Percentiles rank a stretch among this genome's conserved stretches.
phyloP scores from a whole-genome alignment of 179 eudicot genomes.

The Nepenthes alata region DNA sequence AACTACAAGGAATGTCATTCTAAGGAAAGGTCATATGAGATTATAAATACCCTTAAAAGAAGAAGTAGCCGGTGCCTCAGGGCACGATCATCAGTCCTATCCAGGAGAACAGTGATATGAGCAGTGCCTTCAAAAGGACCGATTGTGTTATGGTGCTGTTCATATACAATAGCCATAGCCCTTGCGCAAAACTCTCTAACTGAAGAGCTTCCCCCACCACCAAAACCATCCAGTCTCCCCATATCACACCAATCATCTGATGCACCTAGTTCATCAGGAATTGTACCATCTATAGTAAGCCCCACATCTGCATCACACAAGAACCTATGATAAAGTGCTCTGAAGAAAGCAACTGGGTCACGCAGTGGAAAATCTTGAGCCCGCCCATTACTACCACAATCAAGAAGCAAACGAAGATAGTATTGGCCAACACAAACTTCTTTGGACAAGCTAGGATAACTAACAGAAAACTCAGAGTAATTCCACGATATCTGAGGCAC shows the following conservation, averaged over 20 bases:
- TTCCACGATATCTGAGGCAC: conserved; percentile 95
- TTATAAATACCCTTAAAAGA: conserved; percentile 58
- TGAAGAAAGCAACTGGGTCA: conserved; percentile 90
- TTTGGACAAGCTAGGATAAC: conserved; percentile 83
- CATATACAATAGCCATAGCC: conserved; percentile 99
- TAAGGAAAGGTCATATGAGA: neutral
- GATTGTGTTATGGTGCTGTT: conserved; percentile 65
- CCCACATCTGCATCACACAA: conserved; percentile 96
- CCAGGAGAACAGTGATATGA: conserved; percentile 86
- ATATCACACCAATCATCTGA: conserved; percentile 99
- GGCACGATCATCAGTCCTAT: conserved; percentile 95
- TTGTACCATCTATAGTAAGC: conserved; percentile 94
- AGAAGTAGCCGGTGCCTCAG: conserved; percentile 95
- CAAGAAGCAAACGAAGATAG: conserved; percentile 92
- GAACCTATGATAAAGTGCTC: conserved; percentile 95
- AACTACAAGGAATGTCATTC: neutral
- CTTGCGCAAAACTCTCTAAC: conserved; percentile 98
- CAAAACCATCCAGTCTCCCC: conserved; percentile 99
- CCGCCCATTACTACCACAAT: conserved; percentile 72
- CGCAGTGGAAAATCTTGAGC: conserved; percentile 94
- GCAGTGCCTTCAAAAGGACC: conserved; percentile 98
- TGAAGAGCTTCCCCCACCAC: conserved; percentile 94
- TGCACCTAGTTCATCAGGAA: conserved; percentile 94
- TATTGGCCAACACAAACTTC: conserved; percentile 99
- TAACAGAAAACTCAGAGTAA: conserved; percentile 81